Conservation (phyloP, 768 basidiomycete species). For the Lactarius deliciosus region DNA sequence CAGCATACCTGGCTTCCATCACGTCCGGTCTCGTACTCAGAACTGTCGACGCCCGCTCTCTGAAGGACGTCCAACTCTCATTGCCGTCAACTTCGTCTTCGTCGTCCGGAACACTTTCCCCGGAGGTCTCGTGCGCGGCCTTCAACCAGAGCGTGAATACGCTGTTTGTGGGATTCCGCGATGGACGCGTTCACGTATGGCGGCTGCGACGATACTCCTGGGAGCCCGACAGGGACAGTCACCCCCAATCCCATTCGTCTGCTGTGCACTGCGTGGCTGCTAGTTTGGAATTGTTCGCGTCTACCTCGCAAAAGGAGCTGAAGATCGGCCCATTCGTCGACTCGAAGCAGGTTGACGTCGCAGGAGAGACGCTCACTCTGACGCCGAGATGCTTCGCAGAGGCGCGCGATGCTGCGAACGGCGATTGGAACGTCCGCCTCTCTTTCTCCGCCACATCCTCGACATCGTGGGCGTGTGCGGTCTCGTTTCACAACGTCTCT, state of each 20-base stretch:
- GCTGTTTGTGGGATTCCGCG: constrained; percentile 15
- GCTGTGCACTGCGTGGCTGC: constrained; percentile 14
- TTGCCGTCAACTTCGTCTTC: constrained; percentile 7
- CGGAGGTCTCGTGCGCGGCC: constrained; percentile 11
- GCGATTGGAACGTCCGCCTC: background rate
- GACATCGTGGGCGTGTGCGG: constrained; percentile 8
- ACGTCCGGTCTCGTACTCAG: constrained; percentile 22
- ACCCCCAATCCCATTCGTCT: constrained; percentile 16
- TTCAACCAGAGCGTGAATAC: constrained; percentile 13
- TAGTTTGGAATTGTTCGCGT: constrained; percentile 13
- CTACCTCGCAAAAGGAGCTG: constrained; percentile 16
- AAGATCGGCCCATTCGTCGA: constrained; percentile 19
- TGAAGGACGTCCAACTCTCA: constrained; percentile 18
- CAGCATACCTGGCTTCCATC: constrained; percentile 8
- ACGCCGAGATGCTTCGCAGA: constrained; percentile 14
- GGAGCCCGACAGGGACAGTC: constrained; percentile 13
- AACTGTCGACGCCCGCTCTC: constrained; percentile 4
- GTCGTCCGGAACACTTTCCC: background rate
- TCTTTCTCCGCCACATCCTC: constrained; percentile 16
- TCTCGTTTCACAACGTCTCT: background rate
- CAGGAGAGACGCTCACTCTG: constrained; percentile 14
- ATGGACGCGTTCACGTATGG: constrained; percentile 23
- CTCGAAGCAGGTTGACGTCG: background rate
- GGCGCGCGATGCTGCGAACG: background rate
- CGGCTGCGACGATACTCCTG: constrained; percentile 7